Evolutionary conservation across 139 green algal species (phyloP).

Genomic region (Tetradesmus obliquus): DNA sequence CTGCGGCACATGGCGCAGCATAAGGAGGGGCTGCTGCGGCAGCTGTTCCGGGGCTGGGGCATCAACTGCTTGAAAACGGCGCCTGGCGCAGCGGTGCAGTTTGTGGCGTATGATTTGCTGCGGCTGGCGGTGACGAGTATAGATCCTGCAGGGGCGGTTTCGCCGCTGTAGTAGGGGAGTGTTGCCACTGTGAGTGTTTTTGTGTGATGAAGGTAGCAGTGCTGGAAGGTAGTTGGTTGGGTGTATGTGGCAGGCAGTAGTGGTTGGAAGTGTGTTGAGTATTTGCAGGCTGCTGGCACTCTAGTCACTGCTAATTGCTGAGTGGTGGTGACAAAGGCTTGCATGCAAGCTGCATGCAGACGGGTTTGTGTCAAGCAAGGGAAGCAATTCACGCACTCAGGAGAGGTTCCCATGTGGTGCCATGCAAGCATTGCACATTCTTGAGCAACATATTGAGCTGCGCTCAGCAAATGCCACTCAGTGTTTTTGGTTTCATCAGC

Average conservation of each 20-base stretch:
- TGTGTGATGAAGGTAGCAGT: background rate
- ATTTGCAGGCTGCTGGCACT: background rate
- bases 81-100: conserved; percentile 72
- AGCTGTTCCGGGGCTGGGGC: conserved; percentile 65
- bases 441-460: too few relatives aligned
- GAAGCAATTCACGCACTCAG: too few relatives aligned
- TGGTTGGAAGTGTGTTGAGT: background rate
- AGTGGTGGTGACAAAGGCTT: background rate
- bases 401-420: too few relatives aligned
- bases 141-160: conserved; percentile 63
- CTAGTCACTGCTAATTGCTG: background rate
- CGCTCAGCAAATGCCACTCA: too few relatives aligned
- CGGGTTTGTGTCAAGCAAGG: too few relatives aligned
- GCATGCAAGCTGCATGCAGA: background rate
- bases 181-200: background rate
- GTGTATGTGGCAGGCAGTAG: background rate
- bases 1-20: conserved; percentile 50
- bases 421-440: too few relatives aligned
- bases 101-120: conserved; percentile 69
- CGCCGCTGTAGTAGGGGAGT: conserved; percentile 49
- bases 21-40: conserved; percentile 36
- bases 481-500: too few relatives aligned
- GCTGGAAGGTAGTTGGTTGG: background rate
- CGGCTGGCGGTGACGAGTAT: conserved; percentile 57
- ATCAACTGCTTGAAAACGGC: conserved; percentile 68